phyloP scores from a whole-genome alignment of 371 early-diverging fungal genomes.

The Apophysomyces sp. region DNA sequence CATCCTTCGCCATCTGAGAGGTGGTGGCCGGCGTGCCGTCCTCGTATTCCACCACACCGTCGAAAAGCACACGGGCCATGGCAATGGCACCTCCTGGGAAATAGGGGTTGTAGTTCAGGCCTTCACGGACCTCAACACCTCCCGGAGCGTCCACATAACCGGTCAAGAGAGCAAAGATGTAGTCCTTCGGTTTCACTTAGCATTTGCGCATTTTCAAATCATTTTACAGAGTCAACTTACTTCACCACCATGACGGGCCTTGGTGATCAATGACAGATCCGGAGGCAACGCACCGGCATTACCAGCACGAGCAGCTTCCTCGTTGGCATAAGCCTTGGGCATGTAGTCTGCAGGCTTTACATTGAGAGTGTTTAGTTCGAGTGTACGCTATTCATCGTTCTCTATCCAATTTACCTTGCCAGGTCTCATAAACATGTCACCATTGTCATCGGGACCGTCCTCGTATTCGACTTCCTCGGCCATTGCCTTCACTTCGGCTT shows the following conservation, averaged over 20 bases:
- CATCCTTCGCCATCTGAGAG: slow-evolving; percentile 98
- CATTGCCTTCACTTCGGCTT: slow-evolving; percentile 91
- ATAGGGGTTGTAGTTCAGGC: slow-evolving; percentile 97
- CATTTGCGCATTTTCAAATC: neutral
- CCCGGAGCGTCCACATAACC: slow-evolving; percentile 97
- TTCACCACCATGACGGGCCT: slow-evolving; percentile 94
- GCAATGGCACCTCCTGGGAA: slow-evolving; percentile 99
- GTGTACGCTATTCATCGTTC: slow-evolving; percentile 2
- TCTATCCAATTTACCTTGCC: slow-evolving; percentile 68
- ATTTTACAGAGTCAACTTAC: slow-evolving; percentile 39
- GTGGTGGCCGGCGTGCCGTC: slow-evolving; percentile 96
- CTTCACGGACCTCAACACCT: slow-evolving; percentile 93
- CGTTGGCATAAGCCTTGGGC: slow-evolving; percentile 93
- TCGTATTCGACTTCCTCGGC: slow-evolving; percentile 90
- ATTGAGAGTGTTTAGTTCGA: neutral
- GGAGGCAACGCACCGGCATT: slow-evolving; percentile 97
- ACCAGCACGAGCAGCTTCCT: slow-evolving; percentile 95
- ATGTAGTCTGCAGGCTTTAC: slow-evolving; percentile 87
- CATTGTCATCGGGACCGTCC: slow-evolving; percentile 95
- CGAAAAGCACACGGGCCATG: slow-evolving; percentile 94
- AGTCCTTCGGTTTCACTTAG: slow-evolving; percentile 63
- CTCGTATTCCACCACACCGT: slow-evolving; percentile 95
- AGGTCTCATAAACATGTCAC: slow-evolving; percentile 93
- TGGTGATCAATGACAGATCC: slow-evolving; percentile 94
- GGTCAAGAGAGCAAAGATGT: slow-evolving; percentile 92